Evolutionary conservation across 768 basidiomycete genomes (phyloP).

Genomic region (Suillus ampliporus): DNA sequence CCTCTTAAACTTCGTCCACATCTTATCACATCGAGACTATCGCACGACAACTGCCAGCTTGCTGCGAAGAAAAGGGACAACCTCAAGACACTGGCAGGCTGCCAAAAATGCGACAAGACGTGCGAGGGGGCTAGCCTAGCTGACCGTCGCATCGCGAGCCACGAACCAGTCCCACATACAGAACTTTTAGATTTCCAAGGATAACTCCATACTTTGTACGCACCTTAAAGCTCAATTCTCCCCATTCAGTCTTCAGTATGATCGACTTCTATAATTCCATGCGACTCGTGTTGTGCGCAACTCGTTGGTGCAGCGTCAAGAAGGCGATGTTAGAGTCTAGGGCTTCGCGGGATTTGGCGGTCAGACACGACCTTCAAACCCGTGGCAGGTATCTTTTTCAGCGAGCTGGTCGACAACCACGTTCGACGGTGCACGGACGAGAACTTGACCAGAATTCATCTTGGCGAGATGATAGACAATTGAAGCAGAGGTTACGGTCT

Average conservation of each 20-base stretch:
- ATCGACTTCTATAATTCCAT: slow-evolving; percentile 98
- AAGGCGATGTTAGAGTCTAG: slow-evolving; percentile 95
- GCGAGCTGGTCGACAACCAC: slow-evolving; percentile 99
- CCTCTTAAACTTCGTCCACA: too few species aligned
- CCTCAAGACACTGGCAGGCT: slow-evolving; percentile 8
- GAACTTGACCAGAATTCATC: slow-evolving; percentile 99
- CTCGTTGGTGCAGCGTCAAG: slow-evolving; percentile 95
- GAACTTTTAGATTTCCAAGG: slow-evolving; percentile 98
- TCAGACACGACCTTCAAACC: slow-evolving; percentile 95
- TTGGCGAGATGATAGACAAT: slow-evolving; percentile 98
- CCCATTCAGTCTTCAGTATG: slow-evolving; percentile 96
- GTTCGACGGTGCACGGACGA: slow-evolving; percentile 98
- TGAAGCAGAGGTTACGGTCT: slow-evolving; percentile 98
- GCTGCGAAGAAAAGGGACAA: slow-evolving; percentile 5
- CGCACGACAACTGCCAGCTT: neutral
- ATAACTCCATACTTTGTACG: slow-evolving; percentile 99
- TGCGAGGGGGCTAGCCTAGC: slow-evolving; percentile 12
- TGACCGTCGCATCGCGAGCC: neutral
- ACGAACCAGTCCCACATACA: slow-evolving; percentile 35
- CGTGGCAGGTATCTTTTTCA: slow-evolving; percentile 98
- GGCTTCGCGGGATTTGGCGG: slow-evolving; percentile 98
- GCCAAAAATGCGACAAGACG: slow-evolving; percentile 23
- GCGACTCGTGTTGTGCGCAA: slow-evolving; percentile 94
- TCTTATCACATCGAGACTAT: too few species aligned
- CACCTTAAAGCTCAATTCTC: slow-evolving; percentile 97